Evolutionary conservation across 192 early-diverging fungal genomes (phyloP).

Genomic region (Geosiphon pyriformis): DNA sequence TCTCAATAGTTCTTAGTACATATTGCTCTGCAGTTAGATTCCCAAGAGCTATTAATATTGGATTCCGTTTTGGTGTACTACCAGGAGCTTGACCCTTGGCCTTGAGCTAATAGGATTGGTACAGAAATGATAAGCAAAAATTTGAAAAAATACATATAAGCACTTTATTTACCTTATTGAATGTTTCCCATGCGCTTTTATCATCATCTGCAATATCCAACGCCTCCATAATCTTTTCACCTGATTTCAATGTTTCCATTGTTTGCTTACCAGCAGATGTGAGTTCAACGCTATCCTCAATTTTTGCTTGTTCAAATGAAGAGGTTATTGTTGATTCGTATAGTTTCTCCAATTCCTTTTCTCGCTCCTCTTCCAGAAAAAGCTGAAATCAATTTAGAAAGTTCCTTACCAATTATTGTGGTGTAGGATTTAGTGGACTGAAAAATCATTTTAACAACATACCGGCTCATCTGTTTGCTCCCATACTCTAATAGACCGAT

Average conservation of each 20-base stretch:
- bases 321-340: slow-evolving; percentile 74
- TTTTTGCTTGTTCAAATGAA: slow-evolving; percentile 51
- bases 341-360: slow-evolving; percentile 87
- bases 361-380: slow-evolving; percentile 93
- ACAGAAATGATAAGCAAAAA: neutral
- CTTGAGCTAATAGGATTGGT: slow-evolving; percentile 32
- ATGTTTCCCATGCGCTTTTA: slow-evolving; percentile 57
- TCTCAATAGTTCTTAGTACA: slow-evolving; percentile 71
- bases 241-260: slow-evolving; percentile 92
- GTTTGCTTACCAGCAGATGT: slow-evolving; percentile 83
- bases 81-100: slow-evolving; percentile 32
- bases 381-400: slow-evolving; percentile 38
- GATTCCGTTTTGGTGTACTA: slow-evolving; percentile 48
- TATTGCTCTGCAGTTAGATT: slow-evolving; percentile 68
- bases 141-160: neutral
- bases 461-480: slow-evolving; percentile 90
- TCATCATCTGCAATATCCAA: slow-evolving; percentile 87
- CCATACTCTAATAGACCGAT: slow-evolving; percentile 93
- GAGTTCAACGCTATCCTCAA: slow-evolving; percentile 49
- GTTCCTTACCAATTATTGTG: no score
- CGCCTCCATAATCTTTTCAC: slow-evolving; percentile 90
- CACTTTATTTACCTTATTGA: slow-evolving; percentile 43
- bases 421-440: no score
- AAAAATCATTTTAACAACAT: neutral
- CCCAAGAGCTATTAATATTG: slow-evolving; percentile 61